phyloP scores from a whole-genome alignment of 108 stramenopile species.

The Fistulifera pelliculosa region DNA sequence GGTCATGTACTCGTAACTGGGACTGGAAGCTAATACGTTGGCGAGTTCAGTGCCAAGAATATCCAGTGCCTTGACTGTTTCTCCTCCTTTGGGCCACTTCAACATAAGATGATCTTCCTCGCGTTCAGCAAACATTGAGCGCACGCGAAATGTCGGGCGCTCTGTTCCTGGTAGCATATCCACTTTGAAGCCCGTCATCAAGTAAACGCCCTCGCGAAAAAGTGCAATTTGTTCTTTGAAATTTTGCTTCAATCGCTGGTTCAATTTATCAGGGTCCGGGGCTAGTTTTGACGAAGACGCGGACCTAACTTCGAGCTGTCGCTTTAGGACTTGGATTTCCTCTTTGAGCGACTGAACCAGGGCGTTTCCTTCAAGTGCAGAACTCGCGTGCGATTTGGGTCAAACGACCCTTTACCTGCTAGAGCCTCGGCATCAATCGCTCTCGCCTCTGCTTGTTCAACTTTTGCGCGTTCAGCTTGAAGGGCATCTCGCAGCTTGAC shows the following conservation, averaged over 20 bases:
- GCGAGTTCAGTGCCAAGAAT: slow-evolving; percentile 83
- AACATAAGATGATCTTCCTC: slow-evolving; percentile 88
- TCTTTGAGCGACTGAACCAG: slow-evolving; percentile 50
- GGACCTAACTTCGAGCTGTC: slow-evolving; percentile 31
- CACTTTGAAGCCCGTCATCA: slow-evolving; percentile 88
- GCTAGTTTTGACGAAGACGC: slow-evolving; percentile 11
- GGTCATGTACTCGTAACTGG: slow-evolving; percentile 67
- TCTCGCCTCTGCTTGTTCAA: slow-evolving; percentile 51
- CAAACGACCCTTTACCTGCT: slow-evolving; percentile 83
- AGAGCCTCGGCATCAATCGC: slow-evolving; percentile 62
- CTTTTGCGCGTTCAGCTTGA: slow-evolving; percentile 65
- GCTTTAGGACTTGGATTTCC: slow-evolving; percentile 49
- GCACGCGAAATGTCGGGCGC: slow-evolving; percentile 66
- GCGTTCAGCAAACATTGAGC: slow-evolving; percentile 89
- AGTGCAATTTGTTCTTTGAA: slow-evolving; percentile 86
- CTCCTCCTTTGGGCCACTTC: slow-evolving; percentile 54
- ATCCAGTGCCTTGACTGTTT: slow-evolving; percentile 30
- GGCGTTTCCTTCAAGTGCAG: slow-evolving; percentile 75
- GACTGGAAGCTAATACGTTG: slow-evolving; percentile 50
- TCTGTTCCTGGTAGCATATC: slow-evolving; percentile 76
- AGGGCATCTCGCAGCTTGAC: slow-evolving; percentile 61
- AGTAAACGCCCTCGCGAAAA: slow-evolving; percentile 89
- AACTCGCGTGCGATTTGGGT: slow-evolving; percentile 61
- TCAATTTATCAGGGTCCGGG: slow-evolving; percentile 77
- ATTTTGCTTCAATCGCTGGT: slow-evolving; percentile 81